Evolutionary conservation across 2,329 filamentous ascomycete species (phyloP).

Genomic region (Scedosporium aurantiacum): DNA sequence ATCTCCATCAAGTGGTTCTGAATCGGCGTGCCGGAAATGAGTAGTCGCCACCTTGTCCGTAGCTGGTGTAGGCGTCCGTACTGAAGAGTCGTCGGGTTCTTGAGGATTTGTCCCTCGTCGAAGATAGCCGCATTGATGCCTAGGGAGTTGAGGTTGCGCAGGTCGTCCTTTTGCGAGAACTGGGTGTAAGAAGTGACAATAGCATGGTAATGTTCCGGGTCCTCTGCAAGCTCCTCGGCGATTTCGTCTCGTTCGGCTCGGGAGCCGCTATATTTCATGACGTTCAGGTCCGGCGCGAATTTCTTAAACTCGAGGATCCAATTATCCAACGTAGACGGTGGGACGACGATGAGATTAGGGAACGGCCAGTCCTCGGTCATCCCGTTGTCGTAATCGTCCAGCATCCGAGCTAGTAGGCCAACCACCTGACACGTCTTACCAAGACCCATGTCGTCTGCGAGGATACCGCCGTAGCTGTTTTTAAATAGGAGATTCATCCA

Average conservation of each 20-base stretch:
- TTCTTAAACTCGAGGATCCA: constrained; percentile 85
- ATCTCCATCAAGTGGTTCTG: constrained; percentile 93
- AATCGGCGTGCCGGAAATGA: constrained; percentile 77
- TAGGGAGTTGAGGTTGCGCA: constrained; percentile 37
- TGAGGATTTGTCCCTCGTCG: constrained; percentile 89
- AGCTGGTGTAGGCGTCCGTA: constrained; percentile 74
- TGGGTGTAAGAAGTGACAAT: constrained; percentile 53
- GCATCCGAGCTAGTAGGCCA: constrained; percentile 74
- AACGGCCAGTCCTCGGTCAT: constrained; percentile 34
- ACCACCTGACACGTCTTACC: constrained; percentile 98
- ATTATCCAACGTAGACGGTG: constrained; percentile 88
- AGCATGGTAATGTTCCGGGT: constrained; percentile 53
- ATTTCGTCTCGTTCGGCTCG: constrained; percentile 58
- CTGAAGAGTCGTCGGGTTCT: constrained; percentile 73
- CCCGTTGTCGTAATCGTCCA: constrained; percentile 44
- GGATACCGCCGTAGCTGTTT: constrained; percentile 71
- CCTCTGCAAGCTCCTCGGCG: constrained; percentile 52
- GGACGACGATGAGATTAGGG: constrained; percentile 79
- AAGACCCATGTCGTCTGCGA: constrained; percentile 94
- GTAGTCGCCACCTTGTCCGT: constrained; percentile 67
- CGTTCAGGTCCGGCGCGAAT: constrained; percentile 68
- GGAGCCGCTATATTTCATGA: constrained; percentile 60
- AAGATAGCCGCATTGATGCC: constrained; percentile 56
- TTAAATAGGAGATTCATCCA: constrained; percentile 82
- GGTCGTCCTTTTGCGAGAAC: constrained; percentile 38